Base-by-base conservation (phyloP, 768 basidiomycete species). In the Trichaptum fuscoviolaceum region DNA sequence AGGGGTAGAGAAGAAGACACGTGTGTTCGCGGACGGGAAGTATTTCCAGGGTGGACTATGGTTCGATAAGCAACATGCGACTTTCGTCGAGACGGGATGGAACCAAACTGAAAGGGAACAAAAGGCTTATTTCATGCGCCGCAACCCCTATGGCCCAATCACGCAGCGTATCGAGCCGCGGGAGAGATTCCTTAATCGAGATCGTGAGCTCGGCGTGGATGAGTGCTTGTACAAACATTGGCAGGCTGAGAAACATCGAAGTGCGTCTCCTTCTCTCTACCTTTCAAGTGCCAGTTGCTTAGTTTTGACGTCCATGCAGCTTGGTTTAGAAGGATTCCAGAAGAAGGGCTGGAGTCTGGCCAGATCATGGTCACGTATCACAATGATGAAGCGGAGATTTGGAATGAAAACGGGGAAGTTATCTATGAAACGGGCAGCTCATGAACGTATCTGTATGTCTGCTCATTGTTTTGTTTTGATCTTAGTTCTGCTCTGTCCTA, bases 91-190 rank as follows among this genome's bases (percentile, higher is more conserved):
- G 15, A 61, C 59, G 25, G 59, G 59, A 9, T 61, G 59, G 59
- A 61, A 61, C 23, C 25, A 61, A 23, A 25, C 24, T 23, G 25
- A 61, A 23, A 25, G 59, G 24, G 24, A 25, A 9, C 25, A 61
- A 61, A 61, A 61, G 59, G 59, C 59, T 3, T 61, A 61, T 17
- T 61, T 61, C 59, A 61, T 61, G 59, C 59, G 59, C 23, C 59
- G 59, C 12, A 61, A 12, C 15, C 59, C 59, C 15, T 25, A 34
- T 34, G 59, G 59, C 15, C 59, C 59, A 4, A 34, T 61, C 25
- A 61, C 59, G 15, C 59, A 61, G 30, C 59, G 59, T 17, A 25
- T 25, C 25, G 59, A 61, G 18, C 59, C 59, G 15, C 59, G 59
- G 3, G 59, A 34, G 24, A 25, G 59, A 17, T 61, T 7, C 23